Evolutionary conservation across 1,284 basidiomycete species (phyloP), one percentile per base, ranked within the genome.

Genomic region (Pisolithus thermaeus): DNA sequence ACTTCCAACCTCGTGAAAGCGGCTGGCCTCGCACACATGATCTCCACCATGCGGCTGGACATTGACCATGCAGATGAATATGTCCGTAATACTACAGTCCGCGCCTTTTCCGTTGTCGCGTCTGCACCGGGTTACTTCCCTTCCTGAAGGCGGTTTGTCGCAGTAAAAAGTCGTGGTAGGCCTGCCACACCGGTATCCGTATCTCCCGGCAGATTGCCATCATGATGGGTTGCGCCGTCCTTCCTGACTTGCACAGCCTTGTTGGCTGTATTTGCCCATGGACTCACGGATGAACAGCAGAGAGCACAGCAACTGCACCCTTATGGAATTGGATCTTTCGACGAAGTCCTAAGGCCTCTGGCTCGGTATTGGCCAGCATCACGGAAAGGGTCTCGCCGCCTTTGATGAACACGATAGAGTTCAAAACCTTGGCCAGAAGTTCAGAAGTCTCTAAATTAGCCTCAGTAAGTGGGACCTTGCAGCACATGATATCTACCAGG

Each of bases 1-100:
- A 99, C 99, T 64, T 96, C 92, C 63, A 99, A 99, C 71, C 75
- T 99, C 46, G 97, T 97, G 45, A 99, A 99, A 71, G 97, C 97
- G 3, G 96, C 97, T 30, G 96, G 97, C 71, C 85, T 99, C 20
- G 96, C 96, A 3, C 97, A 99, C 71, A 99, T 99, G 97, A 99
- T 99, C 63, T 99, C 96, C 36, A 99, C 96, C 20, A 99, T 99
- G 96, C 89, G 96, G 62, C 96, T 97, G 3, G 96, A 99, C 78
- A 99, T 99, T 60, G 96, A 99, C 70, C 96, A 99, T 64, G 94
- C 96, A 40, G 97, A 99, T 70, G 97, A 99, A 71, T 99, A 99
- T 61, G 96, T 99, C 25, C 91, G 96, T 56, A 99, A 99, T 71
- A 99, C 97, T 35, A 99, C 97, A 8, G 96, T 97, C 37, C 88